Evolutionary conservation across 2,329 filamentous ascomycete species (phyloP).

Genomic region (Plenodomus tracheiphilus): DNA sequence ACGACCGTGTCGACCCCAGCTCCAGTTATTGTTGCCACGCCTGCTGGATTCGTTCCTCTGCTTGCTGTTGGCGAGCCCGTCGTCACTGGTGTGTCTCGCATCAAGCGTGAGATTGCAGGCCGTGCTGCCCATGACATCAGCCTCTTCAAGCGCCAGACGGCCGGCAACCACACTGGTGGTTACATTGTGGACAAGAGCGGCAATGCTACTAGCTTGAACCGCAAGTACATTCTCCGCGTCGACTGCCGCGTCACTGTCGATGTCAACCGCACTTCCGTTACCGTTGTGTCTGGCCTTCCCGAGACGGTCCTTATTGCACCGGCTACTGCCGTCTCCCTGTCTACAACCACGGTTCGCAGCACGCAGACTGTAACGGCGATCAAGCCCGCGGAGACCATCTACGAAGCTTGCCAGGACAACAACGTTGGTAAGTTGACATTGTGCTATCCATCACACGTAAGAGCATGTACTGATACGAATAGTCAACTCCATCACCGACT

Average conservation of each 20-base stretch:
- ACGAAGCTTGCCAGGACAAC: conserved; percentile 25
- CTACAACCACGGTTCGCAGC: conserved; percentile 18
- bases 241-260: conserved; percentile 15
- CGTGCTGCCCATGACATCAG: conserved; percentile 5
- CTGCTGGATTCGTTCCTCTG: conserved; percentile 22
- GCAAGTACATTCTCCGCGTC: conserved; percentile 17
- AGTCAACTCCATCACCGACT: conserved; percentile 25
- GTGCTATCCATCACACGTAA: not conserved
- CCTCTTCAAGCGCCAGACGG: conserved; percentile 22
- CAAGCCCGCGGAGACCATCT: conserved; percentile 18
- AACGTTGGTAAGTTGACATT: conserved; percentile 25
- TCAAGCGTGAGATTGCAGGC: conserved; percentile 20
- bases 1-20: conserved; percentile 16
- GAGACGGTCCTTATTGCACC: conserved; percentile 13
- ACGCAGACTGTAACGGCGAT: conserved; percentile 19
- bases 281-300: conserved; percentile 13
- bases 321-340: conserved; percentile 14
- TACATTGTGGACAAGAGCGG: conserved; percentile 20
- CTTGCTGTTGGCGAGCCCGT: conserved; percentile 4
- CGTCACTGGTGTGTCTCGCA: conserved; percentile 15
- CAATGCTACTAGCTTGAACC: conserved; percentile 9
- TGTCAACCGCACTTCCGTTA: conserved; percentile 16
- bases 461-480: not conserved
- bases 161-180: conserved; percentile 16
- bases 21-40: conserved; percentile 16